These are phyloP conservation scores for Amaranthus hypochondriacus DNA, from an alignment of 148 eudicot genomes.

Conservation along the genomic window DNA sequence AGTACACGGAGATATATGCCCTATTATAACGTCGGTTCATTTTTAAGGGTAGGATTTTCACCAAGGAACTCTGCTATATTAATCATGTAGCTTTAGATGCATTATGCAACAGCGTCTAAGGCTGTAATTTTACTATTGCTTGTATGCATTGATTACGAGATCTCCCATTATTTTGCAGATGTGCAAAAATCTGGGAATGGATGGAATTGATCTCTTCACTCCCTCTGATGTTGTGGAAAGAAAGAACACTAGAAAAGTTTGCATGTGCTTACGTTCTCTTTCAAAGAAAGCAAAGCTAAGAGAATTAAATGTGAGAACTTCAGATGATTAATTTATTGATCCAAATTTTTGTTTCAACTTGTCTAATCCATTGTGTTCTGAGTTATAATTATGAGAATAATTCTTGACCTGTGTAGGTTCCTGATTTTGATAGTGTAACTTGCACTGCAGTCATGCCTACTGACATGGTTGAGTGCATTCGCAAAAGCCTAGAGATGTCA, in stretches of 20 bases:
- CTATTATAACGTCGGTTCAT: conserved; percentile 61
- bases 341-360: background rate
- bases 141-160: background rate
- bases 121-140: background rate
- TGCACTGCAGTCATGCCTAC: conserved; percentile 68
- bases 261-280: conserved; percentile 72
- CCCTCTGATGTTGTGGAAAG: conserved; percentile 87
- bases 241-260: conserved; percentile 69
- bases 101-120: background rate
- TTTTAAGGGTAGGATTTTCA: conserved; percentile 46
- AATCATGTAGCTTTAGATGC: background rate
- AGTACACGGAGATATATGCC: conserved; percentile 67
- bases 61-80: too few relatives aligned
- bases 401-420: conserved; percentile 40
- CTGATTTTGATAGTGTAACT: conserved; percentile 72
- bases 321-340: too few relatives aligned
- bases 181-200: conserved; percentile 67
- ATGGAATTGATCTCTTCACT: conserved; percentile 73
- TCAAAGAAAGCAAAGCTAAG: conserved; percentile 60
- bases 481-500: conserved; percentile 64
- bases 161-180: conserved; percentile 34
- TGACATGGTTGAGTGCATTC: conserved; percentile 60
- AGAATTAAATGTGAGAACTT: conserved; percentile 27
- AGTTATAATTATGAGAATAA: background rate
- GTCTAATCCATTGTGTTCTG: conserved; percentile 1